Conservation (phyloP, 345 rosid species). For the Carallia brachiata region DNA sequence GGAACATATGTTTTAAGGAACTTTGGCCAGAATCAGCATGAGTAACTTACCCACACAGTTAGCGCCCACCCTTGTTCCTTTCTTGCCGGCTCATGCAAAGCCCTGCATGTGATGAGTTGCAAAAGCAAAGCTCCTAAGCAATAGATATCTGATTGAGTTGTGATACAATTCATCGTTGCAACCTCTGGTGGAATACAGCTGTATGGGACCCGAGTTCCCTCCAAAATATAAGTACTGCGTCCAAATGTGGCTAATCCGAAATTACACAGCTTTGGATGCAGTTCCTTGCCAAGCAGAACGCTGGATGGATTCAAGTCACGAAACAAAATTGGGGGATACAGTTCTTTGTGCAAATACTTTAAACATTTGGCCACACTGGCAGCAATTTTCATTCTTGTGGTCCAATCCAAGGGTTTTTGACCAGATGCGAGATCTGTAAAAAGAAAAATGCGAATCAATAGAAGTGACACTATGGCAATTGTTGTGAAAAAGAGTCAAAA, state of each 20-base stretch:
- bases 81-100: conserved; percentile 23
- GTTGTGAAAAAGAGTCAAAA: neutral
- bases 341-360: conserved; percentile 39
- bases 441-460: neutral
- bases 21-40: conserved; percentile 22
- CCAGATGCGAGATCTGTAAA: conserved; percentile 28
- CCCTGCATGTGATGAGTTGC: conserved; percentile 46
- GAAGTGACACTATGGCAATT: neutral
- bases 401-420: conserved; percentile 41
- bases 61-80: too few species aligned
- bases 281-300: conserved; percentile 35
- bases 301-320: conserved; percentile 46
- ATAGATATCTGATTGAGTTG: conserved; percentile 42
- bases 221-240: conserved; percentile 40
- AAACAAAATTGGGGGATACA: conserved; percentile 39
- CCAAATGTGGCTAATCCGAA: conserved; percentile 48
- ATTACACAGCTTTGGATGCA: conserved; percentile 43
- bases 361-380: conserved; percentile 46
- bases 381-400: conserved; percentile 44
- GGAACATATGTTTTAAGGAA: too few species aligned
- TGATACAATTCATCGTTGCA: conserved; percentile 42
- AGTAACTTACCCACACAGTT: conserved; percentile 20
- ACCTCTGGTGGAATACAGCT: conserved; percentile 45
- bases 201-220: conserved; percentile 40
- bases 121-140: conserved; percentile 43